Evolutionary conservation across 371 early-diverging fungal genomes (phyloP).

Genomic region (Mortierella sp.): DNA sequence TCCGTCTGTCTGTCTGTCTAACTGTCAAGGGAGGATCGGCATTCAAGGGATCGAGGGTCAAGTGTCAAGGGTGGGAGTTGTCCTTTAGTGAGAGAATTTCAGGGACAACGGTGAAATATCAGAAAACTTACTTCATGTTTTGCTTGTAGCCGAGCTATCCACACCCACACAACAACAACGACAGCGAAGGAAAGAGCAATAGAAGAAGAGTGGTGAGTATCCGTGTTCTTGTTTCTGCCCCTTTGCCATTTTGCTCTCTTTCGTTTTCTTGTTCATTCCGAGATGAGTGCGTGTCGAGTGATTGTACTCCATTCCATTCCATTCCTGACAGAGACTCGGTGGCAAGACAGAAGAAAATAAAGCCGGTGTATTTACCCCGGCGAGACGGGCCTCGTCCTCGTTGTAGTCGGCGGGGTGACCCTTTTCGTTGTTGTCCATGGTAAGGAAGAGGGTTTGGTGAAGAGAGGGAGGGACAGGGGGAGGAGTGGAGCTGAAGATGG

Average conservation of each 20-base stretch:
- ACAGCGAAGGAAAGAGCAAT: not conserved
- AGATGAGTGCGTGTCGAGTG: not conserved
- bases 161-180: not conserved
- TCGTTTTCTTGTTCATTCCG: not conserved
- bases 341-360: not conserved
- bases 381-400: conserved; percentile 58
- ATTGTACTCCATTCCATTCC: no score
- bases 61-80: not conserved
- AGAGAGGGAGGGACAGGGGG: not conserved
- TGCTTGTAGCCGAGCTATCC: conserved; percentile 54
- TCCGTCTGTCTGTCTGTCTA: not conserved
- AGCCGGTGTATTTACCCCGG: conserved; percentile 26
- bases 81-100: not conserved
- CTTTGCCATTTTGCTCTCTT: not conserved
- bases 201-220: not conserved
- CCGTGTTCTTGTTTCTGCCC: not conserved
- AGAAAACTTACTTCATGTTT: conserved; percentile 52
- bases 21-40: not conserved
- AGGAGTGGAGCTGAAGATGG: not conserved
- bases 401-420: conserved; percentile 53
- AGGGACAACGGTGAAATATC: not conserved
- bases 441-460: not conserved
- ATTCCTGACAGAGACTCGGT: not conserved
- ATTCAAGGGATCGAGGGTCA: no score
- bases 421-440: conserved; percentile 47